Conservation (phyloP, 2,329 filamentous ascomycete genomes). For the Penicillium aurantiogriseum region DNA sequence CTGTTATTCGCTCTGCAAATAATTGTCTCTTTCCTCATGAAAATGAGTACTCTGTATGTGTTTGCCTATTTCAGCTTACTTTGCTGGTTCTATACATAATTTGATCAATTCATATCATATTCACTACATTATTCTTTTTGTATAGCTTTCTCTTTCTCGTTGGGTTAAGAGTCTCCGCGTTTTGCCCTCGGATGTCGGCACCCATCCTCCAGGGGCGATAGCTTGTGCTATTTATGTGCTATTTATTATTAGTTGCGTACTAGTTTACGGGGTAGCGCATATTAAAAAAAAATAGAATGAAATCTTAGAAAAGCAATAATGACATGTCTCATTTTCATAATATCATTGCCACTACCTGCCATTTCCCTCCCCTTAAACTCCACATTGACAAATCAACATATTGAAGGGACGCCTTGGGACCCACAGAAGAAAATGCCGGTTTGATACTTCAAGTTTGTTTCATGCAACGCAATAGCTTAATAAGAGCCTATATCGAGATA, state of each 20-base stretch:
- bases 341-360: slow-evolving; percentile 12
- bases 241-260: background rate
- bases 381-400: slow-evolving; percentile 5
- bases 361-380: slow-evolving; percentile 5
- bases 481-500: slow-evolving; percentile 2
- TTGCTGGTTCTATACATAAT: background rate
- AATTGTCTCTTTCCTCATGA: background rate
- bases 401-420: slow-evolving; percentile 1
- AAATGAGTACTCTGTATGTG: background rate
- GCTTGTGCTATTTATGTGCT: background rate
- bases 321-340: slow-evolving; percentile 13
- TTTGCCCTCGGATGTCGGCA: background rate
- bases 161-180: background rate
- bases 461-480: background rate
- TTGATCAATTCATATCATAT: background rate
- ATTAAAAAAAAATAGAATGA: background rate
- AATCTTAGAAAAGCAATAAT: slow-evolving; percentile 2
- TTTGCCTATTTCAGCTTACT: background rate
- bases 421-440: slow-evolving; percentile 2
- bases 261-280: background rate
- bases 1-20: background rate
- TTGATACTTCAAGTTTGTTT: background rate
- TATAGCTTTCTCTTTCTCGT: background rate
- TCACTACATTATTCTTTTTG: background rate
- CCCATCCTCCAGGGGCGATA: background rate